Conservation (phyloP, 768 basidiomycete species). For the Tulasnella sp. region DNA sequence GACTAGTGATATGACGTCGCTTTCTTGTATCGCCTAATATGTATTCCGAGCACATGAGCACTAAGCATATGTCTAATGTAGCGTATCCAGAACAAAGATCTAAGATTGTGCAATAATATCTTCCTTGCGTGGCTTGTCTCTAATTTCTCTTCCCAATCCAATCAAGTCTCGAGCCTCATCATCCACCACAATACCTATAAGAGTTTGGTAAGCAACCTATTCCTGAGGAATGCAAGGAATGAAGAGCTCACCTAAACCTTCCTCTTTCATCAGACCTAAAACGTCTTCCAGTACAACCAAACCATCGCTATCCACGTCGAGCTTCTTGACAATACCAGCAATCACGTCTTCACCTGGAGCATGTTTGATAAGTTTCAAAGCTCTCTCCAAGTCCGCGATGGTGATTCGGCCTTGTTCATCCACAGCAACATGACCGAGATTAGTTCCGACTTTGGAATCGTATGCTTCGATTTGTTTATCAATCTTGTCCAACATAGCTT, state of each 20-base stretch:
- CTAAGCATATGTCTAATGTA: slow-evolving; percentile 1
- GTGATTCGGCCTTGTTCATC: slow-evolving; percentile 82
- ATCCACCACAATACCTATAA: slow-evolving; percentile 63
- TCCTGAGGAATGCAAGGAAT: background rate
- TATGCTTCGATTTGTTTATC: slow-evolving; percentile 86
- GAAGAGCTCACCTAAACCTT: slow-evolving; percentile 69
- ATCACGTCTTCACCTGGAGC: slow-evolving; percentile 81
- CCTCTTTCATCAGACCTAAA: slow-evolving; percentile 72
- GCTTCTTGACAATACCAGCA: slow-evolving; percentile 74
- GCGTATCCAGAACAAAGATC: slow-evolving; percentile 22
- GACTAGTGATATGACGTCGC: background rate
- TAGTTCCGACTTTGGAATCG: slow-evolving; percentile 73
- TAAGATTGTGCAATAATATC: too few relatives aligned
- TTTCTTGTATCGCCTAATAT: too few relatives aligned
- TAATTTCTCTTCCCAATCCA: slow-evolving; percentile 71
- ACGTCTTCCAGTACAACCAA: slow-evolving; percentile 94
- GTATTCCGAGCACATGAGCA: background rate
- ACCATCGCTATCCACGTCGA: slow-evolving; percentile 93
- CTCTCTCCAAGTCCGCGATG: slow-evolving; percentile 77
- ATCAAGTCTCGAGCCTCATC: slow-evolving; percentile 74
- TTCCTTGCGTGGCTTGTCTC: slow-evolving; percentile 75
- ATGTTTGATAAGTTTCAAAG: slow-evolving; percentile 86
- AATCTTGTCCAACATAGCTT: slow-evolving; percentile 80
- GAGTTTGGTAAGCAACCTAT: slow-evolving; percentile 10
- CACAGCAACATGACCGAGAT: slow-evolving; percentile 73